Percentiles rank a stretch among this genome's conserved stretches.
Conservation (phyloP, 2,329 filamentous ascomycete species). For the Ophiostoma tasmaniense region DNA sequence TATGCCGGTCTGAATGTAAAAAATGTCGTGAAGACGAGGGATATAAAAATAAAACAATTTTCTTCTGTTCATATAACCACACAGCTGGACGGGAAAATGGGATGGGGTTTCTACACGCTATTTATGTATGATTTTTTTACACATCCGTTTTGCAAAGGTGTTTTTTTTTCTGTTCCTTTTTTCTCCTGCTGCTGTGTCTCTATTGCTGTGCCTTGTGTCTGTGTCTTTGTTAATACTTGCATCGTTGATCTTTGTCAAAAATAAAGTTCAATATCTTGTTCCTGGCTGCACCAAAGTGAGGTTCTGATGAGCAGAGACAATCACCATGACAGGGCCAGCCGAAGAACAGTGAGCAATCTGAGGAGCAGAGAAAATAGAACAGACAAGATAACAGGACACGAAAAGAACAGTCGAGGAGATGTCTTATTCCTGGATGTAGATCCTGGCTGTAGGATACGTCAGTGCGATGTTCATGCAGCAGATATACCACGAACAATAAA, state of each 20-base stretch:
- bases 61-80: conserved; percentile 31
- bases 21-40: conserved; percentile 11
- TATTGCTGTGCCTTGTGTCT: not conserved
- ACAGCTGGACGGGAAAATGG: conserved; percentile 8
- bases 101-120: conserved; percentile 13
- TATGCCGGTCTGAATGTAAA: conserved; percentile 9
- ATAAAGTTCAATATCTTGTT: not conserved
- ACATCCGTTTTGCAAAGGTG: conserved; percentile 4
- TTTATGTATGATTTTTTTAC: conserved; percentile 15
- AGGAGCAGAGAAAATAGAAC: not conserved
- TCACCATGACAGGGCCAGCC: not conserved
- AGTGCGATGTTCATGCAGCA: not conserved
- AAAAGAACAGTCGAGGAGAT: not conserved
- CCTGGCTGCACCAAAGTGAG: not conserved
- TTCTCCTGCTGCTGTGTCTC: not conserved
- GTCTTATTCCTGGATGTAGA: too few species aligned
- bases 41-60: conserved; percentile 13
- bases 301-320: too few species aligned
- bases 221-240: conserved; percentile 2
- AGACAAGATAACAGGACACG: not conserved
- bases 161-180: conserved; percentile 11
- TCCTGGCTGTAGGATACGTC: not conserved
- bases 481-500: not conserved
- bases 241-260: not conserved
- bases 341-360: not conserved